Evolutionary conservation across 257 asterid species (phyloP).

Genomic region (Sherardia arvensis): DNA sequence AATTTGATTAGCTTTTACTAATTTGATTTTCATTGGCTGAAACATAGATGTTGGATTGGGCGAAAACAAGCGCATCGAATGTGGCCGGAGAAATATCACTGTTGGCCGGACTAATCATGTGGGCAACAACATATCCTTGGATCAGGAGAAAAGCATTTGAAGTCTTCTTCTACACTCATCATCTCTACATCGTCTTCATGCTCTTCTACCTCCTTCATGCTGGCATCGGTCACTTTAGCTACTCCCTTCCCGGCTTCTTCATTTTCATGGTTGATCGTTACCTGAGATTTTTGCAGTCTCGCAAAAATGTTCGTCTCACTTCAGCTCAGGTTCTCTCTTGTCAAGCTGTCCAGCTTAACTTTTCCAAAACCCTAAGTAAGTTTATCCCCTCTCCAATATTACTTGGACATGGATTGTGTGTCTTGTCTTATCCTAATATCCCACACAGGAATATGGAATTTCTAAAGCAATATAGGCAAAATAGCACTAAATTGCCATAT

Average conservation of each 20-base stretch:
- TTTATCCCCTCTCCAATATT: no score
- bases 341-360: constrained; percentile 55
- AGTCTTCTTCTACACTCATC: constrained; percentile 74
- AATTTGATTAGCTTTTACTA: neutral
- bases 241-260: constrained; percentile 77
- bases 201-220: constrained; percentile 75
- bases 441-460: no score
- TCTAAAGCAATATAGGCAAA: no score
- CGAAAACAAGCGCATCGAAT: constrained; percentile 44
- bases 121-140: constrained; percentile 58
- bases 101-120: constrained; percentile 47
- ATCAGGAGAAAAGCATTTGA: constrained; percentile 74
- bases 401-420: no score
- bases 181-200: constrained; percentile 56
- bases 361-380: constrained; percentile 54
- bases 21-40: neutral
- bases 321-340: constrained; percentile 56
- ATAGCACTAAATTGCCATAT: no score
- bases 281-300: constrained; percentile 67
- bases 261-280: constrained; percentile 72
- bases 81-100: constrained; percentile 75
- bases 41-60: constrained; percentile 64
- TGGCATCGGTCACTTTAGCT: constrained; percentile 38
- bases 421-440: no score
- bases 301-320: constrained; percentile 41